Conservation (phyloP, 805 yeast species). For the Lachancea dasiensis region DNA sequence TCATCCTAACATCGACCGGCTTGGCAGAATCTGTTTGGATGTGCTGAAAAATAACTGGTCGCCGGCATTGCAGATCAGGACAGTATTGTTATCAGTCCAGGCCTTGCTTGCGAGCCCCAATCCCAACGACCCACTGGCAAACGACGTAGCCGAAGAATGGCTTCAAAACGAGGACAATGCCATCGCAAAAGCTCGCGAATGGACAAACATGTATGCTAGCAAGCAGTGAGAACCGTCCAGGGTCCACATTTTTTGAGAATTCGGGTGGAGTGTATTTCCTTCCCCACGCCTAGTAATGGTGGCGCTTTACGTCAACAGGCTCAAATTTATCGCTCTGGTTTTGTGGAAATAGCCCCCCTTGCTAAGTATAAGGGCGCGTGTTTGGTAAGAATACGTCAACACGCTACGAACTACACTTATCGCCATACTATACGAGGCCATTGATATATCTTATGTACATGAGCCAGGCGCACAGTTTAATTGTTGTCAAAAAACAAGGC, state of each 20-base stretch:
- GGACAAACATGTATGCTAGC: slow-evolving; percentile 37
- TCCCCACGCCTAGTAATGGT: neutral
- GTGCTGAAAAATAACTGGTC: slow-evolving; percentile 95
- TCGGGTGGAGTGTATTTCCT: neutral
- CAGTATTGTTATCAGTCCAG: slow-evolving; percentile 84
- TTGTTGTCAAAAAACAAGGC: too few species aligned
- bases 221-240: neutral
- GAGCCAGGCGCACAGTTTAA: too few species aligned
- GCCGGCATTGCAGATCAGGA: slow-evolving; percentile 93
- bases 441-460: too few species aligned
- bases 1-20: slow-evolving; percentile 92
- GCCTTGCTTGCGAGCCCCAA: slow-evolving; percentile 93
- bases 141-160: slow-evolving; percentile 97
- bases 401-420: too few species aligned
- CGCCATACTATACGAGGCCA: too few species aligned
- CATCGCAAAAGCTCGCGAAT: slow-evolving; percentile 60
- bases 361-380: too few species aligned
- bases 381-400: too few species aligned
- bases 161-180: slow-evolving; percentile 78
- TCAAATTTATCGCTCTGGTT: too few species aligned
- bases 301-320: too few species aligned
- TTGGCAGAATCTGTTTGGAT: slow-evolving; percentile 93
- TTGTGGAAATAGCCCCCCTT: too few species aligned
- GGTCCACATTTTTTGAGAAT: neutral
- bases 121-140: slow-evolving; percentile 97